Conservation (phyloP, 164 flowering plant species). For the Stephania yunnanensis region DNA sequence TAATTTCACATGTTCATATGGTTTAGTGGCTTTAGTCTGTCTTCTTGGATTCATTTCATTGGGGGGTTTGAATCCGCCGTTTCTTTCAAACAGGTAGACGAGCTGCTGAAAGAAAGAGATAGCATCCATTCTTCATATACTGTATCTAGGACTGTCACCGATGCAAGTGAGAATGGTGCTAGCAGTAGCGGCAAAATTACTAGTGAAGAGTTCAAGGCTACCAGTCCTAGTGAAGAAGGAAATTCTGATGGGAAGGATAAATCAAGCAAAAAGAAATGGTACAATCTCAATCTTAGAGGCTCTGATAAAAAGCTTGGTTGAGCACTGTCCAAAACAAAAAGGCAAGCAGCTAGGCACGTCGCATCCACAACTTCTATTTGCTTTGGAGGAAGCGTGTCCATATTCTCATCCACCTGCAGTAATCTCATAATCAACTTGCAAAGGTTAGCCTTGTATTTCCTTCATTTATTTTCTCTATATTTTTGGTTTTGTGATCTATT, state of each 20-base stretch:
- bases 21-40: neutral
- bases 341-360: neutral
- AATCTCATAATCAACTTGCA: neutral
- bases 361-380: neutral
- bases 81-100: constrained; percentile 65
- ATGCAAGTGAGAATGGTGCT: constrained; percentile 27
- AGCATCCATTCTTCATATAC: constrained; percentile 71
- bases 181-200: constrained; percentile 33
- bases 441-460: neutral
- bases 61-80: neutral
- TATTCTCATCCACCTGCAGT: neutral
- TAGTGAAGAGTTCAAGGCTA: constrained; percentile 48
- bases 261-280: constrained; percentile 72
- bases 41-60: neutral
- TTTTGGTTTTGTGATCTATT: neutral
- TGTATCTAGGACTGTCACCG: constrained; percentile 16
- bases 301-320: constrained; percentile 61
- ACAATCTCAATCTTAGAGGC: constrained; percentile 66
- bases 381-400: neutral
- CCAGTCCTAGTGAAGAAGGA: constrained; percentile 59
- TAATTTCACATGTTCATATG: neutral
- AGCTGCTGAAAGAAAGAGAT: constrained; percentile 83
- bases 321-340: constrained; percentile 2
- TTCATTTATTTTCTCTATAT: neutral
- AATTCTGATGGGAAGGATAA: constrained; percentile 71